phyloP scores from a whole-genome alignment of 1,284 basidiomycete genomes.

The Porphyrellus sp. region DNA sequence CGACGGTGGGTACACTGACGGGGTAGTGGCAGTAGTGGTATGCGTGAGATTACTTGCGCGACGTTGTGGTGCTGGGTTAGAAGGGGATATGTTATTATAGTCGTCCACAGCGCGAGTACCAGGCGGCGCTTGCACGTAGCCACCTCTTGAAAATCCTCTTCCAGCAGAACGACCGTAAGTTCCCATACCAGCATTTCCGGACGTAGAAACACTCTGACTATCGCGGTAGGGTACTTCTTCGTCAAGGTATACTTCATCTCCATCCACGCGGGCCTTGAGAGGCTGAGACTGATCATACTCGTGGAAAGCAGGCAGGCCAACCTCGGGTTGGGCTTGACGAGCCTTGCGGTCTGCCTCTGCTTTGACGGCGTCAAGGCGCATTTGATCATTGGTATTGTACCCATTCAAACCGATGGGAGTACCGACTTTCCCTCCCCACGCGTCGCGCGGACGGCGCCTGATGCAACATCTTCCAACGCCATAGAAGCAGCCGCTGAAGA shows the following conservation, averaged over 20 bases:
- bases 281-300: conserved; percentile 62
- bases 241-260: conserved; percentile 51
- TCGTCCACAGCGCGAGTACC: conserved; percentile 72
- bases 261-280: conserved; percentile 56
- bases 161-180: conserved; percentile 34
- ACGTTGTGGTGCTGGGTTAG: conserved; percentile 42
- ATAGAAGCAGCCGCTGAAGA: conserved; percentile 85
- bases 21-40: conserved; percentile 40
- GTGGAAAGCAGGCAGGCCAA: conserved; percentile 70
- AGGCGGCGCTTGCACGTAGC: conserved; percentile 59
- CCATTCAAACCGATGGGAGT: conserved; percentile 27
- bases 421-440: conserved; percentile 35
- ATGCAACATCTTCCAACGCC: conserved; percentile 79
- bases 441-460: conserved; percentile 47
- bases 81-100: conserved; percentile 53
- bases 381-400: conserved; percentile 50
- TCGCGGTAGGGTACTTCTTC: conserved; percentile 40
- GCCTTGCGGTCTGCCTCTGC: conserved; percentile 79
- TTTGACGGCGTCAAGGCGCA: conserved; percentile 77
- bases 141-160: conserved; percentile 45
- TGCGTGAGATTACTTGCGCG: conserved; percentile 46
- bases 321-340: conserved; percentile 56
- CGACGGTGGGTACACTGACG: conserved; percentile 40
- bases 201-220: conserved; percentile 16
- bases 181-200: conserved; percentile 27